phyloP scores from a whole-genome alignment of 306 rosid genomes.

The Quillaja saponaria region DNA sequence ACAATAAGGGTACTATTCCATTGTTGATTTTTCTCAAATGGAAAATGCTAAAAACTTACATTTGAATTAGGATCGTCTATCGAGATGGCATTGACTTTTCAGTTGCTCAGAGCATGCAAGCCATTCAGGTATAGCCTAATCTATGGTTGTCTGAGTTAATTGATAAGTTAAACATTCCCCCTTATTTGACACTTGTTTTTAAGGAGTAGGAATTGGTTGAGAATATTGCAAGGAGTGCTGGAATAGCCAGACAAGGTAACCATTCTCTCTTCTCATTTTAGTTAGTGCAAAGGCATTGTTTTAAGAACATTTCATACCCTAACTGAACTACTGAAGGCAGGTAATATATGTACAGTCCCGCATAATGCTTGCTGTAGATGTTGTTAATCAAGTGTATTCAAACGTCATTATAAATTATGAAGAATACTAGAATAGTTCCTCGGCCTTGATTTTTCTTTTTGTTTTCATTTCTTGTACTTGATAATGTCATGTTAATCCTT shows the following conservation, averaged over 20 bases:
- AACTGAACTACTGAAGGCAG: background rate
- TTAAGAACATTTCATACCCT: background rate
- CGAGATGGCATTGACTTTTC: conserved; percentile 98
- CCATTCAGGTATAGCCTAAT: conserved; percentile 68
- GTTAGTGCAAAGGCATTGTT: conserved; percentile 14
- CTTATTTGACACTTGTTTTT: conserved; percentile 26
- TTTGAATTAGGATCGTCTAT: conserved; percentile 72
- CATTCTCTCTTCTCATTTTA: conserved; percentile 23
- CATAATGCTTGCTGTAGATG: conserved; percentile 5
- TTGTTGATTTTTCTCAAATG: conserved; percentile 16
- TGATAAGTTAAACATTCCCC: conserved; percentile 25
- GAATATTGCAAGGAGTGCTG: conserved; percentile 84
- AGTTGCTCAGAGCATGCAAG: conserved; percentile 96
- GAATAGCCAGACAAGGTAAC: conserved; percentile 98
- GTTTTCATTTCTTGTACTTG: conserved; percentile 8
- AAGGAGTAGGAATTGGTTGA: conserved; percentile 99
- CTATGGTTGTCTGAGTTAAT: conserved; percentile 30
- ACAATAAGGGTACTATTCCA: conserved; percentile 1
- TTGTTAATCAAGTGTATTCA: conserved; percentile 10
- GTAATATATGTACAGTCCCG: background rate
- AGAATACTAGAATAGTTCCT: too few species aligned
- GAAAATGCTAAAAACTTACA: conserved; percentile 27
- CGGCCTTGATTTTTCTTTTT: conserved; percentile 22
- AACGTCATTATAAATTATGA: background rate
- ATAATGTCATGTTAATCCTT: conserved; percentile 25